Percentiles rank a stretch among this genome's conserved stretches.
Evolutionary conservation across 1,284 basidiomycete species (phyloP).

Genomic region (Moniliella sp.): DNA sequence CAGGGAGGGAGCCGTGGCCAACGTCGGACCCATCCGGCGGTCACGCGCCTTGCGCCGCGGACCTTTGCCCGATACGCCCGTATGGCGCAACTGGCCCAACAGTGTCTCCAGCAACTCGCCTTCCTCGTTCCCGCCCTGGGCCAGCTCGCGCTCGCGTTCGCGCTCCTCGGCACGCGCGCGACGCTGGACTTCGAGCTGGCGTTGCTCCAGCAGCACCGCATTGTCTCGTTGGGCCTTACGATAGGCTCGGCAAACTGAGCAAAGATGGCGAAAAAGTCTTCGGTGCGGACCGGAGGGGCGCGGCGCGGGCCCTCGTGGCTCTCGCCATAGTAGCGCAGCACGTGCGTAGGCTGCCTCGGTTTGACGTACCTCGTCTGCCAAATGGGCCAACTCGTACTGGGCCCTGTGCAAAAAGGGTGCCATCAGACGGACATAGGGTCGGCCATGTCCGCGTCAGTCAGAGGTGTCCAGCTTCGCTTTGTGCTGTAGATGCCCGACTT

Average conservation of each 20-base stretch:
- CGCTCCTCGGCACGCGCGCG: constrained; percentile 25
- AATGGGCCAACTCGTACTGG: constrained; percentile 12
- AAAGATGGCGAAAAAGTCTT: constrained; percentile 34
- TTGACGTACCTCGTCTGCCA: constrained; percentile 26
- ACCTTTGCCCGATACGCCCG: constrained; percentile 20
- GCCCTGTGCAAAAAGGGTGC: constrained; percentile 27
- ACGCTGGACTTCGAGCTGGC: constrained; percentile 23
- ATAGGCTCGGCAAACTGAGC: constrained; percentile 27
- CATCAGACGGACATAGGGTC: constrained; percentile 33
- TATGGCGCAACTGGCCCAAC: constrained; percentile 18
- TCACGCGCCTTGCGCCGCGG: constrained; percentile 21
- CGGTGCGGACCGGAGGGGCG: constrained; percentile 25
- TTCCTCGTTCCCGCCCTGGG: constrained; percentile 24
- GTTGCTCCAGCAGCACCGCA: constrained; percentile 20
- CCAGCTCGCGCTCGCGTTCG: constrained; percentile 22
- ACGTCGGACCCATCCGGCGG: neutral
- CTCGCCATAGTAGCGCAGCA: constrained; percentile 30
- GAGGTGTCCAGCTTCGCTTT: constrained; percentile 26
- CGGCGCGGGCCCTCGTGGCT: constrained; percentile 25
- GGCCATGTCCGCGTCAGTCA: constrained; percentile 19
- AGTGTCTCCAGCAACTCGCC: constrained; percentile 28
- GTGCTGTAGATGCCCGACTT: constrained; percentile 26
- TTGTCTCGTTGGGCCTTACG: constrained; percentile 29
- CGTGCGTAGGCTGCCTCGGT: constrained; percentile 25
- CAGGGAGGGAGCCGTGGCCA: neutral